Conservation (phyloP, 176 grass and related monocot genomes). For the Echinochloa phyllopogon region DNA sequence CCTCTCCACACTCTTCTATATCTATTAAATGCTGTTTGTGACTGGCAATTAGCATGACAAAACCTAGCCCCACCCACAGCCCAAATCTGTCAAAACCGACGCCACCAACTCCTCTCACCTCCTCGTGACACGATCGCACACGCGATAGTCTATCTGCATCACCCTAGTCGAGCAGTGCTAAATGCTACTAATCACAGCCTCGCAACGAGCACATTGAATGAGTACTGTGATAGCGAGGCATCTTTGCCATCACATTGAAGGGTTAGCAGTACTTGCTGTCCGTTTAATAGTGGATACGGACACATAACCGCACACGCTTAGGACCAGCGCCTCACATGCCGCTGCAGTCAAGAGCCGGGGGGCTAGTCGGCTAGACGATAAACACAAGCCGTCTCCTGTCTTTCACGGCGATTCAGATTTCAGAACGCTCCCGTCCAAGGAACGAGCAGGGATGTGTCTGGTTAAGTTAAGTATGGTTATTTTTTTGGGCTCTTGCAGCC, state of each 20-base stretch:
- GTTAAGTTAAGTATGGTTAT: neutral
- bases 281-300: slow-evolving; percentile 51
- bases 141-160: neutral
- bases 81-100: neutral
- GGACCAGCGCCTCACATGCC: slow-evolving; percentile 48
- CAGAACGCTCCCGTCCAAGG: slow-evolving; percentile 41
- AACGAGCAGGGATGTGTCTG: neutral
- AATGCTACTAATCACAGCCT: neutral
- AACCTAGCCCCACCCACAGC: neutral
- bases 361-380: slow-evolving; percentile 21
- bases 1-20: neutral
- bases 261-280: neutral
- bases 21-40: neutral
- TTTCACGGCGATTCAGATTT: slow-evolving; percentile 27
- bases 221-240: neutral
- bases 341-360: neutral
- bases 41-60: neutral
- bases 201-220: slow-evolving; percentile 19
- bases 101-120: neutral
- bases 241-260: slow-evolving; percentile 31
- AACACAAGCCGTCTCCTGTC: slow-evolving; percentile 3
- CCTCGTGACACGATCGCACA: neutral
- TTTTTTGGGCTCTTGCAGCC: neutral
- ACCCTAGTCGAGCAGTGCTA: neutral
- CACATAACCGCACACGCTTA: slow-evolving; percentile 31